These are phyloP conservation scores for Solanum sitiens DNA, from an alignment of 257 asterid genomes.

Conservation along the genomic window DNA sequence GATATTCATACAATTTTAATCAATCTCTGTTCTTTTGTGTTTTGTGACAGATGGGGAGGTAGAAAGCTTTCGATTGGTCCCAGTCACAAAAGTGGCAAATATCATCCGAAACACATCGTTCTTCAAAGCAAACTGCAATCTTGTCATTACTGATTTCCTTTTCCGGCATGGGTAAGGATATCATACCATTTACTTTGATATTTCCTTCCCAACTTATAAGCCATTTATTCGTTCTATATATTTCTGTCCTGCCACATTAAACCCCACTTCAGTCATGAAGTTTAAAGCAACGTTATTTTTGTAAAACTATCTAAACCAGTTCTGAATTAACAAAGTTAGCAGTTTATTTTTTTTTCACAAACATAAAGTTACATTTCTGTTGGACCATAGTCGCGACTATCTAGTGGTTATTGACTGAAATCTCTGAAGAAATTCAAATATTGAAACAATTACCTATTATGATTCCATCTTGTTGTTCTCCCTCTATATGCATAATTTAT, in stretches of 20 bases:
- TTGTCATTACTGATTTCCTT: conserved; percentile 82
- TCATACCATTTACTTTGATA: neutral
- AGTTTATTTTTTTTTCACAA: neutral
- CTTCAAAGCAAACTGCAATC: conserved; percentile 75
- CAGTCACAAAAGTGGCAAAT: conserved; percentile 53
- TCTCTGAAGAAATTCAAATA: neutral
- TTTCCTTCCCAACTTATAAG: neutral
- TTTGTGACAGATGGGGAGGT: conserved; percentile 81
- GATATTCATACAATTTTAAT: neutral
- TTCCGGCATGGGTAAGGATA: conserved; percentile 78
- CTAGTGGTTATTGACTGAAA: neutral
- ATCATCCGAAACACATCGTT: conserved; percentile 38
- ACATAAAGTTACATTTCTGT: neutral
- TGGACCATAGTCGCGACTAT: neutral
- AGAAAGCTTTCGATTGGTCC: conserved; percentile 70
- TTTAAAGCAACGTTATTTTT: neutral
- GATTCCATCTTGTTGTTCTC: neutral
- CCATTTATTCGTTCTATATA: neutral
- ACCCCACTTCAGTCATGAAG: neutral
- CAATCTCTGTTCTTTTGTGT: neutral
- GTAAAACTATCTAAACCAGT: too few species aligned
- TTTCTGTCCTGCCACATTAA: neutral
- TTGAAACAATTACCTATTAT: neutral
- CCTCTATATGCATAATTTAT: neutral
- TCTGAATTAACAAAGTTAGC: neutral